phyloP scores from a whole-genome alignment of 2,329 filamentous ascomycete genomes.

The Diaporthe sp. region DNA sequence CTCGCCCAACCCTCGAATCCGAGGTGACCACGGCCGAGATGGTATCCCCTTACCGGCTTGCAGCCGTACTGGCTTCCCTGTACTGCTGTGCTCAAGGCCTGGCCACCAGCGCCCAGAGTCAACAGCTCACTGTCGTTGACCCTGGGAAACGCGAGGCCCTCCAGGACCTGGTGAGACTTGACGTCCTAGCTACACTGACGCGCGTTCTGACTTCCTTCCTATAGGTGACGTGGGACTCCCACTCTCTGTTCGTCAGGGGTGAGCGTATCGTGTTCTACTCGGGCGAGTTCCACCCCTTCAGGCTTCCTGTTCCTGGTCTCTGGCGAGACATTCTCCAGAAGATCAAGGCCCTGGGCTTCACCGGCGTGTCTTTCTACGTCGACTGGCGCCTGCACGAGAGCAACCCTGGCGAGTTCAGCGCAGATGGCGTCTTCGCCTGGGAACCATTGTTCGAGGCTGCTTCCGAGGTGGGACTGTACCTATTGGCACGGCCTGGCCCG shows the following conservation, averaged over 20 bases:
- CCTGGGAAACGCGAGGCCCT: slow-evolving; percentile 27
- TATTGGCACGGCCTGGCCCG: slow-evolving; percentile 79
- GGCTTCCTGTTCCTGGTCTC: slow-evolving; percentile 57
- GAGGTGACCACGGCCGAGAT: slow-evolving; percentile 18
- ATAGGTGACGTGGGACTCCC: slow-evolving; percentile 77
- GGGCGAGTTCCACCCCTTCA: slow-evolving; percentile 80
- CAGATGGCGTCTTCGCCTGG: slow-evolving; percentile 79
- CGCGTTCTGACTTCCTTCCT: background rate
- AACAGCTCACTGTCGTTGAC: slow-evolving; percentile 19
- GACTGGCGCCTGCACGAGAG: slow-evolving; percentile 86
- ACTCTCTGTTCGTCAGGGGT: slow-evolving; percentile 78
- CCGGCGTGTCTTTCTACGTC: slow-evolving; percentile 83
- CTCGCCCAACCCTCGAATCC: slow-evolving; percentile 3
- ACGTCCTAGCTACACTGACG: background rate
- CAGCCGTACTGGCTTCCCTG: slow-evolving; percentile 26
- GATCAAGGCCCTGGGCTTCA: slow-evolving; percentile 85
- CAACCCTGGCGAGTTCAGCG: slow-evolving; percentile 76
- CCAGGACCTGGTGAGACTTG: slow-evolving; percentile 35
- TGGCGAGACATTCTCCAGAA: slow-evolving; percentile 85
- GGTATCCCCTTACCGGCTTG: slow-evolving; percentile 9
- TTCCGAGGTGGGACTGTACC: slow-evolving; percentile 79
- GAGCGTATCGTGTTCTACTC: slow-evolving; percentile 80
- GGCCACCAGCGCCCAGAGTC: background rate
- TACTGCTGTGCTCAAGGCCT: slow-evolving; percentile 24
- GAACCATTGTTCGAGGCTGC: slow-evolving; percentile 85